A percentile compares a stretch with the other conserved stretches of the same genome.
These are phyloP conservation scores for Pontederia paniculata DNA, from an alignment of 176 grass and related monocot species.

Conservation along the genomic window DNA sequence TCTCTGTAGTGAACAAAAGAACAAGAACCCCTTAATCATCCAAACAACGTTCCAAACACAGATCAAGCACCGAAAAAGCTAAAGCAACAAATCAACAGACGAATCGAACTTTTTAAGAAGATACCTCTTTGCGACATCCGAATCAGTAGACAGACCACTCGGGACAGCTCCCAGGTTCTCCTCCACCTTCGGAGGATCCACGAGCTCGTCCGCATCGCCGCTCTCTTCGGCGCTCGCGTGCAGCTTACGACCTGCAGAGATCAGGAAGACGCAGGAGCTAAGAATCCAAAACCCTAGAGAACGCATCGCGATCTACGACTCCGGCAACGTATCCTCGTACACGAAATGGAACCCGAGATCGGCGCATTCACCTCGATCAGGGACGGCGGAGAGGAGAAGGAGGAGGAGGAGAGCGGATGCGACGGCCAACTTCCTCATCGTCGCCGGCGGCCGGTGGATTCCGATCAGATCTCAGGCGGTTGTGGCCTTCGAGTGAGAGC, in stretches of 20 bases:
- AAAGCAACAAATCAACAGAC: background rate
- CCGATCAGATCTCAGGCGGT: too few relatives aligned
- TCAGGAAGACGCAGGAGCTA: constrained; percentile 1
- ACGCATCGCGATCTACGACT: background rate
- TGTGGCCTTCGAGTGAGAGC: constrained; percentile 2
- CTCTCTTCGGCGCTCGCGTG: constrained; percentile 86
- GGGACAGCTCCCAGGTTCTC: constrained; percentile 83
- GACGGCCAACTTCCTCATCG: constrained; percentile 81
- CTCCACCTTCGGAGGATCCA: constrained; percentile 76
- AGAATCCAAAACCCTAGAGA: constrained; percentile 12
- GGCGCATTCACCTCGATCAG: constrained; percentile 44
- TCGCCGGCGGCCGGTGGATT: constrained; percentile 8
- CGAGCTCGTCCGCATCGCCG: constrained; percentile 43
- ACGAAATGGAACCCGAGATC: background rate
- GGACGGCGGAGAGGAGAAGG: constrained; percentile 57
- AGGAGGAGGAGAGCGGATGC: constrained; percentile 61
- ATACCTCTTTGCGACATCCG: constrained; percentile 73
- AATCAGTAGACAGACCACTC: constrained; percentile 70
- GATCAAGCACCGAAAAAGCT: constrained; percentile 1
- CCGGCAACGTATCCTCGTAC: background rate
- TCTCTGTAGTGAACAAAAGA: constrained; percentile 39
- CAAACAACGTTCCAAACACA: background rate
- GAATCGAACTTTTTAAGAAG: background rate
- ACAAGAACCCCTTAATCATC: background rate
- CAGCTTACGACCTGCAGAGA: constrained; percentile 55